Conservation (phyloP, 2,329 filamentous ascomycete species). For the Aureobasidium sp. region DNA sequence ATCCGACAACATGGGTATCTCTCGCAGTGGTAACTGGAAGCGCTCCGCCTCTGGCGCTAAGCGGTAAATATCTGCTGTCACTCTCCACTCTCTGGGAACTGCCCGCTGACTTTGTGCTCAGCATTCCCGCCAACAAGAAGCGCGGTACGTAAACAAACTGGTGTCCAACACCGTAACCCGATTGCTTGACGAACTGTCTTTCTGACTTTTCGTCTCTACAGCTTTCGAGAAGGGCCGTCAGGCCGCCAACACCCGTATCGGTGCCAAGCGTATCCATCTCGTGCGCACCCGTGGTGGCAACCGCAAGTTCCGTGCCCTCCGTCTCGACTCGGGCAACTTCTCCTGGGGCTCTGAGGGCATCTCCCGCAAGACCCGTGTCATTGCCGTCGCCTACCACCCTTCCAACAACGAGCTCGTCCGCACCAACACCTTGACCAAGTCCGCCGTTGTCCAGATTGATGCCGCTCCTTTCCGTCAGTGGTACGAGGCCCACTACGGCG, state of each 20-base stretch:
- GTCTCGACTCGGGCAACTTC: conserved; percentile 98
- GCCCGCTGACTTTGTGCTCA: conserved; percentile 1
- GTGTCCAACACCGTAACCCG: conserved; percentile 36
- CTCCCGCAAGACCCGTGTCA: conserved; percentile 98
- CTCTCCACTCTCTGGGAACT: not conserved
- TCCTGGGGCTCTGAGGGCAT: conserved; percentile 97
- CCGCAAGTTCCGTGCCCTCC: conserved; percentile 98
- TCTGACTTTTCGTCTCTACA: conserved; percentile 55
- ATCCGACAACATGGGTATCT: conserved; percentile 70
- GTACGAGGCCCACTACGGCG: conserved; percentile 99
- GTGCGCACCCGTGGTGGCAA: conserved; percentile 97
- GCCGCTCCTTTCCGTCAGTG: conserved; percentile 98
- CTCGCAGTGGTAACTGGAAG: conserved; percentile 99
- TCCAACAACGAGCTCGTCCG: conserved; percentile 99
- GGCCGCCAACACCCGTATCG: conserved; percentile 99
- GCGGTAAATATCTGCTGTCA: conserved; percentile 26
- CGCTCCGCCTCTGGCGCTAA: conserved; percentile 98
- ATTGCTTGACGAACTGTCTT: conserved; percentile 56
- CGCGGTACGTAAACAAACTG: conserved; percentile 41
- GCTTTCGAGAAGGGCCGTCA: conserved; percentile 99
- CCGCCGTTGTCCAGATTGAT: conserved; percentile 97
- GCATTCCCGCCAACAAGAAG: conserved; percentile 52
- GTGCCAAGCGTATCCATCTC: conserved; percentile 90
- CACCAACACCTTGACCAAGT: conserved; percentile 99
- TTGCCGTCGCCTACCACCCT: conserved; percentile 96